Percentiles rank a stretch among this genome's conserved stretches.
These are phyloP conservation scores for Gossypium armourianum DNA, from an alignment of 441 rosid species.

Conservation along the genomic window DNA sequence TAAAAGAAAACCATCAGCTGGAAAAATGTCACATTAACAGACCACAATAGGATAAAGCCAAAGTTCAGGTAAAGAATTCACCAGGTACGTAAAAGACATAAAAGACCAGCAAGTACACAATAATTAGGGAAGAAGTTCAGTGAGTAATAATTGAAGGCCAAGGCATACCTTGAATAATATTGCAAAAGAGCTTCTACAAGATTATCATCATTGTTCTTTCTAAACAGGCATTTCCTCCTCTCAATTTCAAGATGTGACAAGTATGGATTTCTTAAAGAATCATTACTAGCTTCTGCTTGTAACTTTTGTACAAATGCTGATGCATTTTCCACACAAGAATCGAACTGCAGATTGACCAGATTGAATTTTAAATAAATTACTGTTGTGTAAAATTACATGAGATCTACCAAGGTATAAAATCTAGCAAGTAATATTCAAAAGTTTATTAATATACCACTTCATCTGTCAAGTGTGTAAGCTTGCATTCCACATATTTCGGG, in stretches of 20 bases:
- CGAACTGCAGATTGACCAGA: constrained; percentile 49
- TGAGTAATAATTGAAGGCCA: neutral
- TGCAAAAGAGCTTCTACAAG: constrained; percentile 52
- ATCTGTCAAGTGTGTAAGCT: constrained; percentile 53
- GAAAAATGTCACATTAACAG: neutral
- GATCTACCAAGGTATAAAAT: neutral
- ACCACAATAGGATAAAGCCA: neutral
- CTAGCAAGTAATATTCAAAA: constrained; percentile 7
- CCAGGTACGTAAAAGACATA: neutral
- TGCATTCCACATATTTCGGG: constrained; percentile 40
- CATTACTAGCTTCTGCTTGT: constrained; percentile 37
- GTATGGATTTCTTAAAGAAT: constrained; percentile 53
- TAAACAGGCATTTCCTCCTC: constrained; percentile 63
- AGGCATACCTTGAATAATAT: constrained; percentile 55
- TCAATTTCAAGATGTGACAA: constrained; percentile 78
- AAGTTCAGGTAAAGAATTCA: neutral
- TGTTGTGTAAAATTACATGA: constrained; percentile 11
- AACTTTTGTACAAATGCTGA: constrained; percentile 55
- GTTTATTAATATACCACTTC: constrained; percentile 46
- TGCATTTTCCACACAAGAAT: constrained; percentile 61
- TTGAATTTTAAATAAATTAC: constrained; percentile 13
- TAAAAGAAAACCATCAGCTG: neutral
- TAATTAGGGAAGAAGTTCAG: neutral
- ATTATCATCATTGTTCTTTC: constrained; percentile 52
- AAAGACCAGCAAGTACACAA: neutral